phyloP scores from a whole-genome alignment of 1,139 yeast genomes.

The Debaryomyces fabryi region DNA sequence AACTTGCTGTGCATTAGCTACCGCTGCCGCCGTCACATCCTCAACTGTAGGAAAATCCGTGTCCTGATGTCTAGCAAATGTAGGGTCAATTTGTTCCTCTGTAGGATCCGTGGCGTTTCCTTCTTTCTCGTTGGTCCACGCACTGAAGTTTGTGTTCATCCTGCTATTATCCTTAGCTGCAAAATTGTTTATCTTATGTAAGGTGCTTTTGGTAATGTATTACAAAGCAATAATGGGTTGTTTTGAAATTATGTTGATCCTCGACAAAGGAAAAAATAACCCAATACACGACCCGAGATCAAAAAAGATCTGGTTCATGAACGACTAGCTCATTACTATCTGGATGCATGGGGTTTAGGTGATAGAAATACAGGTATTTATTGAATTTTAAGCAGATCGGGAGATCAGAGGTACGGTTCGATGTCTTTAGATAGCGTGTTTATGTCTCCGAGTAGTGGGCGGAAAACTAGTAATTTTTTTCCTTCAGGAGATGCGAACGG shows the following conservation, averaged over 20 bases:
- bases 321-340: neutral
- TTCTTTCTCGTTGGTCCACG: conserved; percentile 28
- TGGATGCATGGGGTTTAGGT: neutral
- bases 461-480: conserved; percentile 13
- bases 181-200: conserved; percentile 14
- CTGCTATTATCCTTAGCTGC: conserved; percentile 7
- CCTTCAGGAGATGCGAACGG: conserved; percentile 4
- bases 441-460: conserved; percentile 4
- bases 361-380: neutral
- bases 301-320: neutral
- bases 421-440: conserved; percentile 3
- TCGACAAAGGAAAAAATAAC: neutral
- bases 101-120: conserved; percentile 16
- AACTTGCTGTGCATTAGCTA: conserved; percentile 25
- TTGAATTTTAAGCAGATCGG: neutral
- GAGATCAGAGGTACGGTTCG: neutral
- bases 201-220: conserved; percentile 11
- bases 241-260: conserved; percentile 2
- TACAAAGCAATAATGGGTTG: conserved; percentile 11
- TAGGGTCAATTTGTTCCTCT: conserved; percentile 34
- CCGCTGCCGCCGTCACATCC: conserved; percentile 37
- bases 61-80: conserved; percentile 32
- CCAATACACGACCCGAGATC: neutral
- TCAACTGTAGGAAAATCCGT: conserved; percentile 30
- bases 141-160: conserved; percentile 29